Evolutionary conservation across 2,329 filamentous ascomycete genomes (phyloP), one percentile per base, ranked within the genome.

Genomic region (Pseudofabraea citricarpa): DNA sequence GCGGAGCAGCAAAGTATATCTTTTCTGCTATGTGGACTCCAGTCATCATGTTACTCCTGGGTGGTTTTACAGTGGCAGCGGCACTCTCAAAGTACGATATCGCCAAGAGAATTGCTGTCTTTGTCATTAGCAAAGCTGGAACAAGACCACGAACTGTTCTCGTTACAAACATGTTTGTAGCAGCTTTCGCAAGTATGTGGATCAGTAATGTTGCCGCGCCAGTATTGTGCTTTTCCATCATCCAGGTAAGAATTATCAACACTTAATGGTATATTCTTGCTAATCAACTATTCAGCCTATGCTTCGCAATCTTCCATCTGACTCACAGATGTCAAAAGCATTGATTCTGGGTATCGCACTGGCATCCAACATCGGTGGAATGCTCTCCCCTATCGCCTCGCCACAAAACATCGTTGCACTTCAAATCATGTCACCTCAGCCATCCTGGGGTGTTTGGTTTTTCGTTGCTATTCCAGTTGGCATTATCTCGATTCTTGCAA

Each of bases 21-120:
- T 97, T 98, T 57, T 76, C 89, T 4, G 85, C 93, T 20, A 98
- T 98, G 93, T 98, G 93, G 93, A 96, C 91, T 3, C 91, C 93
- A 0, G 93, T 98, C 43, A 98, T 98, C 55, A 97, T 98, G 93
- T 79, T 98, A 13, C 74, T 98, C 18, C 81, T 98, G 0, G 93
- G 93, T 54, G 93, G 93, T 23, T 98, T 98, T 60, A 95, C 93
- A 2, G 84, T 98, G 42, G 93, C 93, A 8, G 93, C 93, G 0
- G 94, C 93, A 0, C 69, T 98, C 43, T 95, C 90, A 38, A 98
- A 98, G 64, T 95, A 95, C 66, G 93, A 90, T 55, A 97, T 98
- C 58, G 93, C 95, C 48, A 96, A 97, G 68, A 85, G 93, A 60
- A 90, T 98, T 69, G 93, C 93, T 2, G 96, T 91, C 1, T 89